Evolutionary conservation across 1,139 yeast genomes (phyloP).

Genomic region (Arxiozyma slooffiae): DNA sequence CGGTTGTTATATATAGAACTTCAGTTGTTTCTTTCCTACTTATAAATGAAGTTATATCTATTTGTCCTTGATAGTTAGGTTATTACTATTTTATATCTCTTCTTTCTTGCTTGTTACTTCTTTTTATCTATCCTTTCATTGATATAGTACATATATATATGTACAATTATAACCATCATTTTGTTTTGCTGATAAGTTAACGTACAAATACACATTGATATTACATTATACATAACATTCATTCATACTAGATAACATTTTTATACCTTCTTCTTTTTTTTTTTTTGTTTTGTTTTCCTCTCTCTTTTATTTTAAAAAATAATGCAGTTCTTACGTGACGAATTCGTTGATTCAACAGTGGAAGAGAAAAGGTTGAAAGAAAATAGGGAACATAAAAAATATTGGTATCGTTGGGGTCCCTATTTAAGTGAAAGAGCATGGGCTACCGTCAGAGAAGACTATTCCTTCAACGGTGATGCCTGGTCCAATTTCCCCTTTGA

Average conservation of each 20-base stretch:
- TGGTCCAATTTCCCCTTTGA: slow-evolving; percentile 90
- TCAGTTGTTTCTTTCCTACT: background rate
- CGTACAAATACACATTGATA: too few relatives aligned
- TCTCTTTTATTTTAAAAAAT: background rate
- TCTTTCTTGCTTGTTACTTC: too few relatives aligned
- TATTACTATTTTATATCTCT: background rate
- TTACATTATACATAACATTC: too few relatives aligned
- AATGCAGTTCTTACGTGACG: slow-evolving; percentile 18
- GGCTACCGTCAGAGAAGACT: slow-evolving; percentile 91
- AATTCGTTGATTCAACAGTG: slow-evolving; percentile 37
- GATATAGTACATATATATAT: too few relatives aligned
- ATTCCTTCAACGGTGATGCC: slow-evolving; percentile 79
- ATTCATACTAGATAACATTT: too few relatives aligned
- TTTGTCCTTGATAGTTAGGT: too few relatives aligned
- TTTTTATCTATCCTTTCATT: too few relatives aligned
- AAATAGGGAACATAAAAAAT: slow-evolving; percentile 46
- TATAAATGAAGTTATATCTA: too few relatives aligned
- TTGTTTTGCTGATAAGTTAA: too few relatives aligned
- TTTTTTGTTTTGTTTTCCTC: background rate
- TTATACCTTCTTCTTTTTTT: background rate
- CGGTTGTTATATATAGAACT: background rate
- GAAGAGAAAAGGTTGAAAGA: slow-evolving; percentile 65
- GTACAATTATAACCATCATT: too few relatives aligned
- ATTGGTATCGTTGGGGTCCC: slow-evolving; percentile 91
- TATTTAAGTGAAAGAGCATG: slow-evolving; percentile 86